A percentile compares a stretch with the other conserved stretches of the same genome.
phyloP scores from a whole-genome alignment of 108 stramenopile genomes.

The Bacterosira constricta region DNA sequence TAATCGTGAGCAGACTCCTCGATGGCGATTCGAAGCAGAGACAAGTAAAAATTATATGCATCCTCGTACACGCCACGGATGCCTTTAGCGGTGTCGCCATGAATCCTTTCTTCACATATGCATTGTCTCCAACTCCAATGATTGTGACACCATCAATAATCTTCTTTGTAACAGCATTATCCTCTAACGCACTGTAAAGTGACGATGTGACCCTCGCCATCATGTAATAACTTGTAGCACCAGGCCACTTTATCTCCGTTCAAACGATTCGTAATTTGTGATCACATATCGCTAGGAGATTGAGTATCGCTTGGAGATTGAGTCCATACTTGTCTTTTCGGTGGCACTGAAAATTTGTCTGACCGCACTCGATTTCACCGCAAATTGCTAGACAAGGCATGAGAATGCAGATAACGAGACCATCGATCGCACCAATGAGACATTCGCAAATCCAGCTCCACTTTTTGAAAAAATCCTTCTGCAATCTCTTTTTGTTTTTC shows the following conservation, averaged over 20 bases:
- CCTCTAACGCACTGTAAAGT: background rate
- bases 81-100: too few species aligned
- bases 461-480: slow-evolving; percentile 22
- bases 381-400: background rate
- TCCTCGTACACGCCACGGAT: background rate
- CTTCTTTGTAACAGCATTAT: too few species aligned
- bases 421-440: slow-evolving; percentile 41
- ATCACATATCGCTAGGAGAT: too few species aligned
- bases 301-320: slow-evolving; percentile 7
- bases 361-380: background rate
- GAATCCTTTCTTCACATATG: background rate
- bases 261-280: slow-evolving; percentile 1
- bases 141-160: too few species aligned
- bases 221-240: background rate
- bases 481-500: slow-evolving; percentile 37
- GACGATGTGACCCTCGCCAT: slow-evolving; percentile 4
- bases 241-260: slow-evolving; percentile 3
- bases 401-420: slow-evolving; percentile 35
- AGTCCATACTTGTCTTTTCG: slow-evolving; percentile 11
- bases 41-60: slow-evolving; percentile 23
- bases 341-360: background rate
- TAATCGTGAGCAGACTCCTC: too few species aligned
- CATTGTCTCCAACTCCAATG: background rate
- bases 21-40: slow-evolving; percentile 11
- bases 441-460: slow-evolving; percentile 7